These are phyloP conservation scores for Claviceps paspali DNA, from an alignment of 2,329 filamentous ascomycete species.

Conservation along the genomic window DNA sequence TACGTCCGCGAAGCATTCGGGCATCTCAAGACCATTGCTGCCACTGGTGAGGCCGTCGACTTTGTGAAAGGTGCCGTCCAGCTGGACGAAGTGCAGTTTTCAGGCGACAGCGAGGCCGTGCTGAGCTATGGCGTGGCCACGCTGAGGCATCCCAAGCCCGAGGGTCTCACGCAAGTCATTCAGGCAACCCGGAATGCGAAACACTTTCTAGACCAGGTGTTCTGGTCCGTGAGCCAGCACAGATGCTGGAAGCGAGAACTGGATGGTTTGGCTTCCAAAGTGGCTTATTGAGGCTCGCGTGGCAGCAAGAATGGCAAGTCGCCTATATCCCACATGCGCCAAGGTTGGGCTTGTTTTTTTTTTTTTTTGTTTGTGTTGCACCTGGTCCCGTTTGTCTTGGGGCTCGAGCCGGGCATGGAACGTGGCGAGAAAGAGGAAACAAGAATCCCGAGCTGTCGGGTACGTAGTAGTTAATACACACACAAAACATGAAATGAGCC, in stretches of 20 bases:
- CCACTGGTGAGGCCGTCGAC: constrained; percentile 54
- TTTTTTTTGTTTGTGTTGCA: too few relatives aligned
- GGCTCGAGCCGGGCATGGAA: too few relatives aligned
- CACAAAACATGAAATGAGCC: too few relatives aligned
- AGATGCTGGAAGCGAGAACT: constrained; percentile 60
- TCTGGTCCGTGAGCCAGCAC: constrained; percentile 54
- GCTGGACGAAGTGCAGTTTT: constrained; percentile 26
- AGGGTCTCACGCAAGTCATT: constrained; percentile 45
- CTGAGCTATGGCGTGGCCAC: constrained; percentile 71
- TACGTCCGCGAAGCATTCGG: constrained; percentile 72
- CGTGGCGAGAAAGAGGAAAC: too few relatives aligned
- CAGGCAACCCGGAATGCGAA: constrained; percentile 50
- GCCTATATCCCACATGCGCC: too few relatives aligned
- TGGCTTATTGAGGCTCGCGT: constrained; percentile 61
- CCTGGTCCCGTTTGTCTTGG: too few relatives aligned
- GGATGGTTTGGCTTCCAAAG: constrained; percentile 48
- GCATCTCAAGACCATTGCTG: constrained; percentile 66
- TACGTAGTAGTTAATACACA: too few relatives aligned
- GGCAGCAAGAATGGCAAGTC: too few relatives aligned
- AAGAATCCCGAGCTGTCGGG: too few relatives aligned
- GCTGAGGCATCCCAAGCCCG: constrained; percentile 33
- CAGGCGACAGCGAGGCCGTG: constrained; percentile 28
- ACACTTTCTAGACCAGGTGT: constrained; percentile 57
- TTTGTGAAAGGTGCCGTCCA: constrained; percentile 38
- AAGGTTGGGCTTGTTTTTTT: too few relatives aligned